Conservation (phyloP, 306 rosid species). For the Casuarina cunninghamiana region DNA sequence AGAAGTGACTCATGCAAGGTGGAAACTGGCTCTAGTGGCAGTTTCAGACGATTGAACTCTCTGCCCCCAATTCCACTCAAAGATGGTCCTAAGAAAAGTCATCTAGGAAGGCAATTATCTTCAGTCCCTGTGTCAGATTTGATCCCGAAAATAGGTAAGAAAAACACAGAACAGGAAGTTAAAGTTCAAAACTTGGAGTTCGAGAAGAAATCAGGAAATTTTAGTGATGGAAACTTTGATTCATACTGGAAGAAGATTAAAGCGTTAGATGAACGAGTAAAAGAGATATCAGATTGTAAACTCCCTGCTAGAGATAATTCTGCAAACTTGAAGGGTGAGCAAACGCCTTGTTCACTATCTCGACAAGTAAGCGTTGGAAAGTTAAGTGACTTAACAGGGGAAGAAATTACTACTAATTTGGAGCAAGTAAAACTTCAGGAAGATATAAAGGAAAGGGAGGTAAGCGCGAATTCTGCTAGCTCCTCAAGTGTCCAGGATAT, state of each 20-base stretch:
- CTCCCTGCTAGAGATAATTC: conserved; percentile 42
- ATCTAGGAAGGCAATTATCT: conserved; percentile 47
- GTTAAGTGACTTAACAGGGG: conserved; percentile 23
- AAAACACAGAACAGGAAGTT: conserved; percentile 36
- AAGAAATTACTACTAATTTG: conserved; percentile 21
- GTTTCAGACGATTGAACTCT: conserved; percentile 59
- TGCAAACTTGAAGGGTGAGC: conserved; percentile 28
- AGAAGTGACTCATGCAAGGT: conserved; percentile 39
- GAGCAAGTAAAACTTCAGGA: conserved; percentile 23
- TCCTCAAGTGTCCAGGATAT: conserved; percentile 62
- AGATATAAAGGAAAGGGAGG: conserved; percentile 25
- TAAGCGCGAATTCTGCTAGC: conserved; percentile 28
- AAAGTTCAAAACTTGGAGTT: conserved; percentile 33
- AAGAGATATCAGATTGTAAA: conserved; percentile 57
- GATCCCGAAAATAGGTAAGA: conserved; percentile 26
- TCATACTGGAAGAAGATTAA: conserved; percentile 62
- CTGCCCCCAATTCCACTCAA: conserved; percentile 57
- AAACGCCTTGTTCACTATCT: conserved; percentile 47
- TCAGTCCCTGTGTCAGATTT: conserved; percentile 36
- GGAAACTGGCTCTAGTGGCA: conserved; percentile 37
- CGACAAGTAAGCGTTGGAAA: conserved; percentile 28
- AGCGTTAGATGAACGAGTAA: conserved; percentile 64
- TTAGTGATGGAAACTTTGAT: conserved; percentile 35
- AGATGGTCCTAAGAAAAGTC: conserved; percentile 34
- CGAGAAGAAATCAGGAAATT: conserved; percentile 31